Base-by-base conservation (phyloP, 306 rosid genomes). In the Glycyrrhiza uralensis region DNA sequence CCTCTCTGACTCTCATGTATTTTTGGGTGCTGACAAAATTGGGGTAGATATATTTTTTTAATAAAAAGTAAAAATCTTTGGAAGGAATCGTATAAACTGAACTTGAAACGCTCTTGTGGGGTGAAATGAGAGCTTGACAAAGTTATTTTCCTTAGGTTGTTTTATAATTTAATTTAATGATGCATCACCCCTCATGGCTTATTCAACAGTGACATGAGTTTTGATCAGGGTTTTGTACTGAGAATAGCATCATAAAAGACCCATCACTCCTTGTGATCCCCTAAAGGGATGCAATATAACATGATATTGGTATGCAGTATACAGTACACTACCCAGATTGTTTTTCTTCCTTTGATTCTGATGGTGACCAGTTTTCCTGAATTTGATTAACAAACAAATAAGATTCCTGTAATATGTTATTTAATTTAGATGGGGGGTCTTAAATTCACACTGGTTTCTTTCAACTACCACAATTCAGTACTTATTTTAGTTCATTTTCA, bases 401-500 rank as follows among this genome's bases (percentile, higher is more conserved):
- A 42, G 23, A 30, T 10, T 6, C 26, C 56, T 50, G 5, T 13
- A 51, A 22, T 1, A 14, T 50, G 12, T 12, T 22, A 12, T 30
- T 39, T 42, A 9, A 32, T 24, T 50, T 52, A 12, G 52, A 30
- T 74, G 36, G 33, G 33, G 17, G 35, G 28, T 39, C 39, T 41
- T 30, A 50, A 30, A 49, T 62, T 9, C n/a, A 22, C 19, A 39
- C 13, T 14, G 33, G 14, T 76, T 46, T 28, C n/a, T 69, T 26
- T 20, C 20, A 35, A 62, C 26, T 26, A n/a, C 23, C 26, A 50
- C 28, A 58, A 9, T 58, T 71, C 3, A 7, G 35, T 78, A 4
- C 59, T 22, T 45, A 12, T 35, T 57, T 35, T 44, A 29, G 24
- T 62, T 49, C 38, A 59, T 32, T 84, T 78, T 78, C 78, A 92